Base-by-base conservation (phyloP, 148 eudicot species). In the Pharnaceum exiguum region DNA sequence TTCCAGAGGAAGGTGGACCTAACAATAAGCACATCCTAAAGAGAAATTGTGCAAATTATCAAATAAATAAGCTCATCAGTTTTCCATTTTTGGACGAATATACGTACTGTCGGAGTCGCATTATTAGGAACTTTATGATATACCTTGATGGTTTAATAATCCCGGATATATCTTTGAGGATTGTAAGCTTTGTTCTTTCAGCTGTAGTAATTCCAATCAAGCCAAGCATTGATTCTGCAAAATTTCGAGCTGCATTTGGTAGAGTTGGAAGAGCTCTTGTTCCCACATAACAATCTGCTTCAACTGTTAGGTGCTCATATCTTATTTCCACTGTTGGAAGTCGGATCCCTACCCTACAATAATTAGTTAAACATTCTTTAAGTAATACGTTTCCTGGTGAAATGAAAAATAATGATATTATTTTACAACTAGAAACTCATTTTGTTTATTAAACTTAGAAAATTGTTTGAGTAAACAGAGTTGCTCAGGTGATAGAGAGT, bases 1-100 rank as follows among this genome's bases (percentile, higher is more conserved):
- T 91, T 36, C 98, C 98, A 0, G 96, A 93, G 2, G 98, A 93
- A 1, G 98, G 96, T 51, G 98, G 98, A 0, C 96, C 98, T 36
- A 88, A 57, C 30, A 88, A 74, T 49, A 93, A 84, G 13, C 96
- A 67, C 96, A 93, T 93, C 79, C 98, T 91, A 11, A 31, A 22
- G 2, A 26, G 17, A 12, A 4, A 23, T 26, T 49, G 13, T 25
- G 12, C 21, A 13, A 29, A n/a, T 57, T 57, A n/a, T 22, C 45
- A 62, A 18, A 9, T 3, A 12, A 13, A 11, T 35, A 11, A 57
- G 46, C 46, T 43, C 29, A 45, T 46, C 33, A 10, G 23, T 56
- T 12, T 10, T 15, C 16, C 25, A 51, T 27, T 56, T 33, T n/a
- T 26, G n/a, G 19, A 35, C 53, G 28, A 13, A 3, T 2, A 18